Evolutionary conservation across 441 rosid genomes (phyloP), one percentile per base, ranked within the genome.

Genomic region (Pelargonium myrrhifolium): DNA sequence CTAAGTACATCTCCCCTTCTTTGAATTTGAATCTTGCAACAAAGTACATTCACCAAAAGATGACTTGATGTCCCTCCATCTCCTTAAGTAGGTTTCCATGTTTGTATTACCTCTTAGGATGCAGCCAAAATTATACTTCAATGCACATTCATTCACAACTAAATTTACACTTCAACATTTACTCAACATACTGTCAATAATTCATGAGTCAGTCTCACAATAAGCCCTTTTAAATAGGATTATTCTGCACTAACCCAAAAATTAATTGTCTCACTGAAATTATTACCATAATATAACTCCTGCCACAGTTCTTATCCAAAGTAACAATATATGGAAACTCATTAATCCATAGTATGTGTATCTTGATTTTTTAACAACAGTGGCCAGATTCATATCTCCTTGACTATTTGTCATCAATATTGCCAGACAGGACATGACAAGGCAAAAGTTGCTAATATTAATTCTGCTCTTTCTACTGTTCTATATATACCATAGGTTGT

Each of bases 41-140:
- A 56, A 56, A 20, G 26, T 56, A 18, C 61, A 56, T 56, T 56
- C 61, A 56, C 61, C 28, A 56, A 56, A 56, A 56, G 61, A 20
- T 56, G 21, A 20, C 61, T 56, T 21, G 26, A 56, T 14, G 3
- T 20, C 61, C 55, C 18, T 47, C 55, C 40, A 37, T 47, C 55
- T 18, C 26, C 14, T 56, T 56, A 56, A 56, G 21, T 56, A 56
- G 28, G 61, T 56, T 56, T 56, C 61, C 61, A 56, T 56, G 61
- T 8, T 24, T 56, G 61, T 18, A 56, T 8, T 21, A 18, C 61
- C 26, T 56, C 61, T 21, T 22, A 56, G 22, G 22, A 15, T 18
- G 9, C 28, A 56, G 28, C 61, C 61, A 20, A 56, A 24, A 20
- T 18, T 21, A 56, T 10, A 56, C 61, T 56, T 56, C 26, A 55